Evolutionary conservation across 805 yeast genomes (phyloP).

Genomic region (Yarrowia sp.): DNA sequence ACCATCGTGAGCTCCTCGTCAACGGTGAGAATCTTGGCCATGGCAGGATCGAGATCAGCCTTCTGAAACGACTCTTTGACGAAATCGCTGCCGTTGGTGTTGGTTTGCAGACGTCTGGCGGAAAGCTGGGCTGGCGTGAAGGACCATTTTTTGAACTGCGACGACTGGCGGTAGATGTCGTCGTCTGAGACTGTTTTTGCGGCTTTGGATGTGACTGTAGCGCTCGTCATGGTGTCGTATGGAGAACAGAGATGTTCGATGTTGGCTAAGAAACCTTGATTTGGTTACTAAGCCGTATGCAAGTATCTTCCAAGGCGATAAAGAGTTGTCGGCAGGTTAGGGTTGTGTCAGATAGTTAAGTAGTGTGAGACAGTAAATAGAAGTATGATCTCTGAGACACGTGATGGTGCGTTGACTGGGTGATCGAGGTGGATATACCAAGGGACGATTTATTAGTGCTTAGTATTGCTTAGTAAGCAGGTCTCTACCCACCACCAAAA

Average conservation of each 20-base stretch:
- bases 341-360: too few relatives aligned
- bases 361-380: background rate
- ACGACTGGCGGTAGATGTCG: constrained; percentile 81
- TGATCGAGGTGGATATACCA: too few relatives aligned
- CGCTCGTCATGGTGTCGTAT: background rate
- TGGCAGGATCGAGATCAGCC: constrained; percentile 32
- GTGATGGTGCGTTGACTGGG: too few relatives aligned
- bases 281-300: too few relatives aligned
- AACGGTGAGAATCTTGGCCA: constrained; percentile 49
- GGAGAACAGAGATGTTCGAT: background rate
- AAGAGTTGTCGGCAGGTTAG: background rate
- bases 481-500: too few relatives aligned
- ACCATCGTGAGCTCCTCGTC: constrained; percentile 74
- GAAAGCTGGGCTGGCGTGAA: constrained; percentile 60
- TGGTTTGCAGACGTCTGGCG: constrained; percentile 49
- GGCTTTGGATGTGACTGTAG: background rate
- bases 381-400: background rate
- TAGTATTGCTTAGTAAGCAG: constrained; percentile 29
- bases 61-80: constrained; percentile 32
- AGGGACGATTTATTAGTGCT: too few relatives aligned
- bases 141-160: constrained; percentile 87
- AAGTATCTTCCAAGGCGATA: too few relatives aligned
- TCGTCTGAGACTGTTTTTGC: constrained; percentile 56
- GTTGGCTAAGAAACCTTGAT: too few relatives aligned
- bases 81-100: constrained; percentile 49